phyloP scores from a whole-genome alignment of 2,329 filamentous ascomycete species.

The Aspergillus clavatus region DNA sequence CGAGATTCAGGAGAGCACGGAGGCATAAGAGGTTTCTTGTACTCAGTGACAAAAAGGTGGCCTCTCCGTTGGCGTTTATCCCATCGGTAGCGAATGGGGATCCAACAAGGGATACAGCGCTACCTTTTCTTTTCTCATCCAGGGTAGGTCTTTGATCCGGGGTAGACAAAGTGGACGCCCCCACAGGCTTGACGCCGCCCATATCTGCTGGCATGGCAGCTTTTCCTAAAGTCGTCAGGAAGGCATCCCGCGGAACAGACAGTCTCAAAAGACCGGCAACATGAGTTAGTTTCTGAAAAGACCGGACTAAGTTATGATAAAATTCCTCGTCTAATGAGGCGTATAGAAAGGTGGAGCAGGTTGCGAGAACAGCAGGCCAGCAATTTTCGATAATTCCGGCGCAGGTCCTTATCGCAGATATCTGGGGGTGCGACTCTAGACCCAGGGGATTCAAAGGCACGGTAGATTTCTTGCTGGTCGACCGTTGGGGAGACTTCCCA shows the following conservation, averaged over 20 bases:
- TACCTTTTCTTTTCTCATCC: constrained; percentile 29
- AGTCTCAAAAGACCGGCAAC: constrained; percentile 85
- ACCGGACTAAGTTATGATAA: constrained; percentile 84
- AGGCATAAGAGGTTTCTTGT: constrained; percentile 87
- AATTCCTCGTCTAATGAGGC: constrained; percentile 88
- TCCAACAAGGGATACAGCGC: constrained; percentile 22
- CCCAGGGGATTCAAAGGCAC: constrained; percentile 74
- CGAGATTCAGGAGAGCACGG: constrained; percentile 85
- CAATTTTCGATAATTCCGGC: constrained; percentile 82
- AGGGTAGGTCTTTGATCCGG: constrained; percentile 12
- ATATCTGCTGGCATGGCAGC: constrained; percentile 80
- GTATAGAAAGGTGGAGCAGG: constrained; percentile 92
- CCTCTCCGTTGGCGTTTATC: constrained; percentile 35
- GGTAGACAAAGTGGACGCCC: constrained; percentile 12
- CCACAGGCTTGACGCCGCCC: constrained; percentile 17
- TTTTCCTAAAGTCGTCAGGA: constrained; percentile 89
- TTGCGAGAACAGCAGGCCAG: constrained; percentile 92
- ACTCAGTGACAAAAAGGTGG: constrained; percentile 57
- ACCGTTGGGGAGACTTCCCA: constrained; percentile 19
- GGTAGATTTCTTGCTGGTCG: constrained; percentile 24
- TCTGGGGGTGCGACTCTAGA: constrained; percentile 66
- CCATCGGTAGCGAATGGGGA: constrained; percentile 26
- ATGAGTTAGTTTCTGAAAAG: constrained; percentile 92
- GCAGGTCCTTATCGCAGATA: constrained; percentile 67
- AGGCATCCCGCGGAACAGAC: constrained; percentile 82